These are phyloP conservation scores for Naganishia antarctica DNA, from an alignment of 768 basidiomycete species.

Conservation along the genomic window DNA sequence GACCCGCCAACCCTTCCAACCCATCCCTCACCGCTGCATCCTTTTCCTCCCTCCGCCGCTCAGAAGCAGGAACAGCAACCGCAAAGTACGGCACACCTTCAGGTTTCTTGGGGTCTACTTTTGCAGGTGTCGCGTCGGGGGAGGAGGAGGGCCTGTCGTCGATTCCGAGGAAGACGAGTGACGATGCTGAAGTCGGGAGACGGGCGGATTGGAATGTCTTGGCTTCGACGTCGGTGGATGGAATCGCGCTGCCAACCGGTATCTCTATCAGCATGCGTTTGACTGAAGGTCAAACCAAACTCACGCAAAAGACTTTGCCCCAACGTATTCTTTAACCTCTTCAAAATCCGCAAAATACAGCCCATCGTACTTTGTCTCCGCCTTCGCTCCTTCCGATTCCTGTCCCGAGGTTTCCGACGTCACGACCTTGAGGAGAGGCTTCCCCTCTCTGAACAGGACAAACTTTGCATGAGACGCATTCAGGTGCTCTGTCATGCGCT, in stretches of 20 bases:
- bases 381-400: neutral
- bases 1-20: constrained; percentile 45
- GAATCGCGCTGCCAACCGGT: constrained; percentile 10
- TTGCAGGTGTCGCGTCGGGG: constrained; percentile 53
- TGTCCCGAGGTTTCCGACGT: neutral
- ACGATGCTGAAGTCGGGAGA: constrained; percentile 31
- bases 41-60: constrained; percentile 29
- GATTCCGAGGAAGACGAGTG: constrained; percentile 46
- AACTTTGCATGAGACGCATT: constrained; percentile 62
- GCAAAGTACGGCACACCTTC: constrained; percentile 82
- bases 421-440: constrained; percentile 15
- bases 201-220: constrained; percentile 53
- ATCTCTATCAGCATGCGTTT: constrained; percentile 43
- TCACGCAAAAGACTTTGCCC: constrained; percentile 37
- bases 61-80: constrained; percentile 61
- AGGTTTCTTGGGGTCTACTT: constrained; percentile 63
- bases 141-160: constrained; percentile 39
- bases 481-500: constrained; percentile 70
- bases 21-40: neutral
- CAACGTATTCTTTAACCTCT: constrained; percentile 64
- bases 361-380: constrained; percentile 1
- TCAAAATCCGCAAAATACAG: constrained; percentile 60
- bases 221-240: constrained; percentile 50
- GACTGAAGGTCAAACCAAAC: neutral
- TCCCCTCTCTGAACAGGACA: constrained; percentile 59